Base-by-base conservation (phyloP, 495 filamentous ascomycete species). In the Penicillium longicatenatum region DNA sequence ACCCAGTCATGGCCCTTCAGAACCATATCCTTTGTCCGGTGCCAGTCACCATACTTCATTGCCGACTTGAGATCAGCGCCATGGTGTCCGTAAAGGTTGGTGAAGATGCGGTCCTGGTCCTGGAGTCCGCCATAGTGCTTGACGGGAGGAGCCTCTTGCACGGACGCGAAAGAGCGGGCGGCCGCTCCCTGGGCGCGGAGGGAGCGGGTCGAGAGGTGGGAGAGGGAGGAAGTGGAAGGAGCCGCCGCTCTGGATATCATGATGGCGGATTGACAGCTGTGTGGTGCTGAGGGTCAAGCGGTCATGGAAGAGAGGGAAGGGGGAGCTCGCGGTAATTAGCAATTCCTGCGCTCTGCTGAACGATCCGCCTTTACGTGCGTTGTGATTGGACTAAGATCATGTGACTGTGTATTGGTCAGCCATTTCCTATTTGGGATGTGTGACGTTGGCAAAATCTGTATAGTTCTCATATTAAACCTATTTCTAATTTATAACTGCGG, bases 1-100 rank as follows among this genome's bases (percentile, higher is more conserved):
- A 89, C 88, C 94, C 94, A 98, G 68, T 98, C 94, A 76, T 98
- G 88, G 51, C 94, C 94, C 81, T 98, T 98, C 60, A 90, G 73
- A 51, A 98, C 72, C 46, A 98, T 98, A 75, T 98, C 94, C 83
- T 98, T 98, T 49, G 94, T 98, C 82, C 93, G 96, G 78, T 98
- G 84, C 94, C 94, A 98, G 74, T 98, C 95, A 65, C 94, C 94
- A 82, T 93, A 96, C 79, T 96, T 96, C 90, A 89, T 91, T n/a
- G 94, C 91, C 59, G 82, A 87, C 81, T 93, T 92, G 54, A 98
- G 76, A 78, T 97, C 93, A 44, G 89, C 80, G 29, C 90, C 90
- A 82, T 89, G 92, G 66, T 94, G 91, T 58, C 89, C 86, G 78
- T 98, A 98, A 20, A 98, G 86, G 77, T 98, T 98, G 76, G 93